phyloP scores from a whole-genome alignment of 2,329 filamentous ascomycete species.

The Ceratocystis alfenasii region DNA sequence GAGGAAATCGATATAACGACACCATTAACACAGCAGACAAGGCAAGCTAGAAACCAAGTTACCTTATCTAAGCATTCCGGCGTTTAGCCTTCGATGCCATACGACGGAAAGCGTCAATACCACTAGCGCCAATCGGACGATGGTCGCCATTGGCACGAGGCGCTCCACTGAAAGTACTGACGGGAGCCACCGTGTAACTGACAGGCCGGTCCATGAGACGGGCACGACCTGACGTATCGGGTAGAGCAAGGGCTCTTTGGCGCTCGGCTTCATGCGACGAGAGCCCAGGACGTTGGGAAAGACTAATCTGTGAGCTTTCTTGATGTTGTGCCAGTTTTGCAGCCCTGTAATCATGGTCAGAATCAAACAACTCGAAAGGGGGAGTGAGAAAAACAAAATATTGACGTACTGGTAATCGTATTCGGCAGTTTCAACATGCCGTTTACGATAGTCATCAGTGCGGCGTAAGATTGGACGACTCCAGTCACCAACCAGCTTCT shows the following conservation, averaged over 20 bases:
- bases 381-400: conserved; percentile 18
- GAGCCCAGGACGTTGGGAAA: conserved; percentile 38
- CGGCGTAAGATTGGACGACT: conserved; percentile 86
- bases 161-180: conserved; percentile 48
- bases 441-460: conserved; percentile 89
- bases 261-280: conserved; percentile 41
- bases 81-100: conserved; percentile 51
- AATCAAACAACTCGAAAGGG: not conserved
- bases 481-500: conserved; percentile 89
- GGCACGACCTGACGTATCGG: conserved; percentile 44
- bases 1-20: not conserved
- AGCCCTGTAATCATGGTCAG: conserved; percentile 31
- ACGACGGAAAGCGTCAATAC: conserved; percentile 52
- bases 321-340: conserved; percentile 42
- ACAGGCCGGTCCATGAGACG: conserved; percentile 42
- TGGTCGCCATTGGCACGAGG: conserved; percentile 33
- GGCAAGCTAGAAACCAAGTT: not conserved
- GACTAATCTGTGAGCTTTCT: conserved; percentile 38
- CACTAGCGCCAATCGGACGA: conserved; percentile 50
- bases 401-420: conserved; percentile 49
- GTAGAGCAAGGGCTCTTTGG: conserved; percentile 47
- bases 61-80: conserved; percentile 31
- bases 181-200: conserved; percentile 48
- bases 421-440: conserved; percentile 51
- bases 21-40: no score